phyloP scores from a whole-genome alignment of 2,329 filamentous ascomycete genomes.

The Zymoseptoria ardabiliae region DNA sequence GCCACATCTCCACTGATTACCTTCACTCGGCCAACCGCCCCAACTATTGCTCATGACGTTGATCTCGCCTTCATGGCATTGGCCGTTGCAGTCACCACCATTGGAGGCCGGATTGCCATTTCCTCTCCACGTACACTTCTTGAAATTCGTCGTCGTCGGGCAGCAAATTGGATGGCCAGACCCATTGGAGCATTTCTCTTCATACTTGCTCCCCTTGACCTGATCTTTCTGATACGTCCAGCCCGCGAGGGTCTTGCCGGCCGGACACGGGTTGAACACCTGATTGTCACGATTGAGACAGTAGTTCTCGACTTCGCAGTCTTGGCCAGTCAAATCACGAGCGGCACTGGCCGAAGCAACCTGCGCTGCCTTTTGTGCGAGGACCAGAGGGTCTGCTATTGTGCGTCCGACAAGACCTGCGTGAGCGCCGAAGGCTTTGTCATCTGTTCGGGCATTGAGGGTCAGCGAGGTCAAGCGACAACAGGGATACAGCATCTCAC shows the following conservation, averaged over 20 bases:
- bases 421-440: not conserved
- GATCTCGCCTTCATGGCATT: slow-evolving; percentile 1
- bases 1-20: slow-evolving; percentile 1
- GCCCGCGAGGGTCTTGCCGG: no score
- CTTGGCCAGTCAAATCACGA: no score
- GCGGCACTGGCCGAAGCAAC: no score
- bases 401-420: no score
- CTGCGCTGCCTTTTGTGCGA: no score
- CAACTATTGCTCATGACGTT: not conserved
- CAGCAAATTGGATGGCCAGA: slow-evolving; percentile 3
- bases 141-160: not conserved
- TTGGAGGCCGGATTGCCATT: not conserved
- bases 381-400: no score
- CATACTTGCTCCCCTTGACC: no score
- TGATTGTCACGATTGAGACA: no score
- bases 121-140: not conserved
- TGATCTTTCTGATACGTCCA: no score
- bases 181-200: not conserved
- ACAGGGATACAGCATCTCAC: slow-evolving; percentile 3
- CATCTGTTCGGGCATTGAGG: not conserved
- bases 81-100: not conserved
- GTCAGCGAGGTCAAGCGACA: slow-evolving; percentile 5
- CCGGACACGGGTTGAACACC: no score
- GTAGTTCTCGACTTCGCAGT: no score
- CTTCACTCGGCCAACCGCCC: slow-evolving; percentile 1